Conservation (phyloP, 192 early-diverging fungal species). For the Rhizoclosmatium globosum region DNA sequence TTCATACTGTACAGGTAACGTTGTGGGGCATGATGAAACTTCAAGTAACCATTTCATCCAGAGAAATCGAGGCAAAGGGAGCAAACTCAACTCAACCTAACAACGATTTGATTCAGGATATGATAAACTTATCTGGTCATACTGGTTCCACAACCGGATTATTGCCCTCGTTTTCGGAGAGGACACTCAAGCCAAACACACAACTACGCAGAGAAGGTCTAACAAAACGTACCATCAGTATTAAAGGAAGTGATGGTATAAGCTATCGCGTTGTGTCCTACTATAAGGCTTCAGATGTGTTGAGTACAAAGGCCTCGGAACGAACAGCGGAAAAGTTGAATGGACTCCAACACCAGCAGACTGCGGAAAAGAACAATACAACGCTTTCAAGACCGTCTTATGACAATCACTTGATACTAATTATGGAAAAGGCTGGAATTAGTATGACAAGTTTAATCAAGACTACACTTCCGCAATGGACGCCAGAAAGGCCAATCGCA, state of each 20-base stretch:
- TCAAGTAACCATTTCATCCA: neutral
- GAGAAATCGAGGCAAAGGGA: neutral
- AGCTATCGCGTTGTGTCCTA: slow-evolving; percentile 2
- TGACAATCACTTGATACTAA: no score
- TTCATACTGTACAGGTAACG: slow-evolving; percentile 10
- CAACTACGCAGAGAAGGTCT: neutral
- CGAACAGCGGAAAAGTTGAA: neutral
- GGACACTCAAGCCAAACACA: neutral
- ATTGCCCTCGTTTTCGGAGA: neutral
- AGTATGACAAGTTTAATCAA: no score
- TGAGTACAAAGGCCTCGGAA: neutral
- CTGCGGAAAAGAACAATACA: neutral
- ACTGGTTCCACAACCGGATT: neutral
- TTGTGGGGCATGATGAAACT: neutral
- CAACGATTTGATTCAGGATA: neutral
- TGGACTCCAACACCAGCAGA: neutral
- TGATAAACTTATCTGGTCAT: neutral
- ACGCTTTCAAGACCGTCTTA: neutral
- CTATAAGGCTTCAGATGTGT: neutral
- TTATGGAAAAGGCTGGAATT: no score
- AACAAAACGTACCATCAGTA: neutral
- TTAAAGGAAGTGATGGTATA: neutral
- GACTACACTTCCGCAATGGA: neutral
- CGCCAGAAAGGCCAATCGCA: neutral
- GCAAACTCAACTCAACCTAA: neutral